Conservation (phyloP, 495 filamentous ascomycete genomes). For the Hypoxylon fragiforme region DNA sequence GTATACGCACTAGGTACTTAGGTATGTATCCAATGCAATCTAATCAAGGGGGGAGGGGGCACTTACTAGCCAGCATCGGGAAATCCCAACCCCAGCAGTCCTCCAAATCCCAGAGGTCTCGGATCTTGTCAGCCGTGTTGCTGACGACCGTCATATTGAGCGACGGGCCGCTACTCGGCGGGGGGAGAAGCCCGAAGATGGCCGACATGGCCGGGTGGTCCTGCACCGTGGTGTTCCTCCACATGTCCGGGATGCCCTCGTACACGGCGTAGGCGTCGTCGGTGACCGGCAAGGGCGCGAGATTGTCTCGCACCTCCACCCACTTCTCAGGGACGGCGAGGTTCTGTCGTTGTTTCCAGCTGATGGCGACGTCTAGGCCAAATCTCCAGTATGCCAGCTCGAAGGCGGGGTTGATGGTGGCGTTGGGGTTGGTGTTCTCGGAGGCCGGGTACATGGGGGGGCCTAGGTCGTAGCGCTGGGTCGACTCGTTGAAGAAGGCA, state of each 20-base stretch:
- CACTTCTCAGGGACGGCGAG: conserved; percentile 42
- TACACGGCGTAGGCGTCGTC: conserved; percentile 53
- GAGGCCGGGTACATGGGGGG: conserved; percentile 58
- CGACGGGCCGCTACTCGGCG: conserved; percentile 40
- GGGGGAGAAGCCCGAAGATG: conserved; percentile 54
- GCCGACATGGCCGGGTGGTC: conserved; percentile 57
- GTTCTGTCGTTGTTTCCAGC: conserved; percentile 46
- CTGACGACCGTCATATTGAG: conserved; percentile 45
- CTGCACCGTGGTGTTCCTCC: conserved; percentile 46
- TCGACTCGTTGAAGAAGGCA: conserved; percentile 51
- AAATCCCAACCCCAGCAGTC: conserved; percentile 60
- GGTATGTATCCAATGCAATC: background rate
- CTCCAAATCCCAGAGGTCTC: conserved; percentile 50
- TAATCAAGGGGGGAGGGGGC: background rate
- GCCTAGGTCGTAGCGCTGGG: conserved; percentile 52
- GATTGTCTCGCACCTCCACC: conserved; percentile 45
- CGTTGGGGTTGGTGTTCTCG: conserved; percentile 56
- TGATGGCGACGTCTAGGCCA: conserved; percentile 46
- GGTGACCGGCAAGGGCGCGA: conserved; percentile 51
- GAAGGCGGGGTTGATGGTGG: conserved; percentile 54
- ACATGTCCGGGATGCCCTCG: conserved; percentile 55
- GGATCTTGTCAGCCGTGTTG: conserved; percentile 50
- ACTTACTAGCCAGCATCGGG: conserved; percentile 51
- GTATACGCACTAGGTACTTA: too few species aligned
- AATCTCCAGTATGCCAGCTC: conserved; percentile 56